A percentile compares a stretch with the other conserved stretches of the same genome.
Evolutionary conservation across 805 yeast genomes (phyloP).

Genomic region (Kuraishia capsulata): DNA sequence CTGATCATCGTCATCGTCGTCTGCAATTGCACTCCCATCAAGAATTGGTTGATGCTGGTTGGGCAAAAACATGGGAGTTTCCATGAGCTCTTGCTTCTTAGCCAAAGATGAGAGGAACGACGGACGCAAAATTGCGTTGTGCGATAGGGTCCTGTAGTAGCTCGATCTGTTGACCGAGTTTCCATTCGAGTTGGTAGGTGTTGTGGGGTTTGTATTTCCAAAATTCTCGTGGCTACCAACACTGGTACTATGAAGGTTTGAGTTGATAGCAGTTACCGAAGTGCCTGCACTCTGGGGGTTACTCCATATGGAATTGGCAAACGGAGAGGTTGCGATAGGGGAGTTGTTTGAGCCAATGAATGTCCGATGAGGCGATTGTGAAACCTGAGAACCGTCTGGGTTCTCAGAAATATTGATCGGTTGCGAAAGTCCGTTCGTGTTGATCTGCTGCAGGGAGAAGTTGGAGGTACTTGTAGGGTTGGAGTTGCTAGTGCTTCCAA

Average conservation of each 20-base stretch:
- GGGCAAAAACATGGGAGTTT: background rate
- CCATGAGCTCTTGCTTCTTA: background rate
- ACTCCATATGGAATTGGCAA: slow-evolving; percentile 5
- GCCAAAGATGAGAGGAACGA: slow-evolving; percentile 2
- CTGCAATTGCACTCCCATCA: slow-evolving; percentile 8
- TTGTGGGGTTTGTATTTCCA: no score
- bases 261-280: background rate
- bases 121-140: slow-evolving; percentile 1
- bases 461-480: background rate
- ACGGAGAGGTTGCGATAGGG: slow-evolving; percentile 4
- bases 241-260: no score
- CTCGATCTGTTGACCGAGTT: background rate
- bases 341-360: no score
- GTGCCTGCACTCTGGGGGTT: background rate
- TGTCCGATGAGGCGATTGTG: background rate
- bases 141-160: slow-evolving; percentile 2
- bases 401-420: no score
- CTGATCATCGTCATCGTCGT: slow-evolving; percentile 9
- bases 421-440: no score
- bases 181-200: no score
- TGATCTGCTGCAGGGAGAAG: no score
- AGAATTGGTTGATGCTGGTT: background rate
- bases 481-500: background rate
- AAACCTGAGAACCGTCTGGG: no score
- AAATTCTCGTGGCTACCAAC: slow-evolving; percentile 2